Base-by-base conservation (phyloP, 2,329 filamentous ascomycete genomes). In the Colletotrichum tropicale region DNA sequence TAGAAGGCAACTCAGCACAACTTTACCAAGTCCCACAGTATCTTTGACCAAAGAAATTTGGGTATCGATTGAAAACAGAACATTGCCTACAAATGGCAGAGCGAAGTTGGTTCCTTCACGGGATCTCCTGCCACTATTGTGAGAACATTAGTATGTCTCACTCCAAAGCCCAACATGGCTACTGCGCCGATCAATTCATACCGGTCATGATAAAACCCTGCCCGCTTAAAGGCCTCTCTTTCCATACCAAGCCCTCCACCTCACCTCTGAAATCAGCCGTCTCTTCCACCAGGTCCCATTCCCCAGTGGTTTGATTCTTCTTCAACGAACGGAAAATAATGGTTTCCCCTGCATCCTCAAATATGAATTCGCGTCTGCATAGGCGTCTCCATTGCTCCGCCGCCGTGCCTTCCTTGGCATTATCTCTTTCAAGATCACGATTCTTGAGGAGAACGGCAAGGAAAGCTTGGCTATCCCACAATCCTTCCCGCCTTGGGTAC, bases 401-500 rank as follows among this genome's bases (percentile, higher is more conserved):
- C 13, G 82, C 80, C 7, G 78, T 77, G 68, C 82, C 86, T 18
- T 85, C 84, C 13, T 66, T 72, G 5, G 78, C 78, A 66, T 83
- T 83, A 30, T 81, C 79, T 1, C 66, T 32, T 78, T 88, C 86
- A 1, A 84, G 78, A 52, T 83, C 82, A 2, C 81, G 78, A 77
- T 86, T 86, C 66, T 83, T 83, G 3, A 85, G 73, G 2, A 83
- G 84, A 64, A 88, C 84, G 6, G 85, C 86, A 1, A 82, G 77
- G 60, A 87, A 85, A 1, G 86, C 81, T 16, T 84, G 81, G 62
- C 83, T 87, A 74, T 88, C 86, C 26, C 86, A 84, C 10, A 88
- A 81, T 3, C 85, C 86, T 74, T 88, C 87, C 34, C 85, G 82
- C 4, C 86, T 83, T 5, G 86, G 86, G 32, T 87, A 86, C 62